Evolutionary conservation across 345 rosid species (phyloP), one percentile per base, ranked within the genome.

Genomic region (Salix koriyanagi): DNA sequence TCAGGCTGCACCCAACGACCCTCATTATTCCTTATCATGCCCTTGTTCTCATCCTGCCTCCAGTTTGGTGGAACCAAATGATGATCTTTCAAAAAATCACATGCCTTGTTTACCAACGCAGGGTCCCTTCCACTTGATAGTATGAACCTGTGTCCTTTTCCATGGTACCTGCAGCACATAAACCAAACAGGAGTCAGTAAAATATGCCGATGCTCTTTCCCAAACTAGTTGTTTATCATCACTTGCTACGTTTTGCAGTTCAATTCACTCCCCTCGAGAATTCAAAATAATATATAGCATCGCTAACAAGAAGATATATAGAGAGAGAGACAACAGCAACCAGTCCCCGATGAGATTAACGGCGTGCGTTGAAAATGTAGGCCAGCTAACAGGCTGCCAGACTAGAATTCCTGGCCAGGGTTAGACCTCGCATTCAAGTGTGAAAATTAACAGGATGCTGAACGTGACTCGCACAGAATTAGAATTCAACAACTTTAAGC

Each of bases 1-100:
- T 92, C 98, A 9, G 90, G 88, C 79, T 89, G 96, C 73, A 88
- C 74, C 98, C 96, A 91, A 39, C 94, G 94, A 6, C 93, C 98
- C 2, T 91, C 94, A 16, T 80, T 60, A 73, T 83, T 84, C 80
- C 90, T 81, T 2, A 91, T 72, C 88, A 92, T 85, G 54, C 98
- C 97, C 76, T 94, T 94, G 81, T 94, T 94, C 44, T 85, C 88
- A 15, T 86, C 88, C 80, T 94, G 98, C 81, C 93, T 81, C 98
- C 98, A 92, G 60, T 48, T 82, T 11, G 97, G 98, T 46, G 96
- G 96, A 65, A 94, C 92, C 88, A 87, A 76, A 77, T 87, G 86
- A 69, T 91, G 93, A n/a, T 90, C 93, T 79, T 91, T 90, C 60
- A 94, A 28, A 67, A 94, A 91, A 54, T 94, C 96, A 5, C 88